These are phyloP conservation scores for Casaregolazyma lundiana DNA, from an alignment of 1,139 yeast species.

Conservation along the genomic window DNA sequence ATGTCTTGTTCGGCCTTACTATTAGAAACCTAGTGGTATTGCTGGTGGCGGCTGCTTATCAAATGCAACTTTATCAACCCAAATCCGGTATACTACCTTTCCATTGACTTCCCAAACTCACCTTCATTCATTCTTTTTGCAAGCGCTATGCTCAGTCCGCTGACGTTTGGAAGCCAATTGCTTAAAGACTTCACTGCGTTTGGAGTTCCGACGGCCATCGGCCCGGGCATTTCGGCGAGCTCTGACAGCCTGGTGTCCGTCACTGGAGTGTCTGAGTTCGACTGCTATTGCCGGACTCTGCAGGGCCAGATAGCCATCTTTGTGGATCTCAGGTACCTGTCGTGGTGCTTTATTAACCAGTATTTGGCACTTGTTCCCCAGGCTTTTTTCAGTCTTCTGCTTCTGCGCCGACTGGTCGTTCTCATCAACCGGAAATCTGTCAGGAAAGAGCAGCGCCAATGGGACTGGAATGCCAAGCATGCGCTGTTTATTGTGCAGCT, in stretches of 20 bases:
- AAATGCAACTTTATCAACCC: too few relatives aligned
- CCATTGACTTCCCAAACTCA: neutral
- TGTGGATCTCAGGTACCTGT: slow-evolving; percentile 8
- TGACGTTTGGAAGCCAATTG: neutral
- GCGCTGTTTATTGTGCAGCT: neutral
- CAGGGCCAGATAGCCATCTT: neutral
- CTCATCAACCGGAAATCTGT: neutral
- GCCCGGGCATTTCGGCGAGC: neutral
- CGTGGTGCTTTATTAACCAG: slow-evolving; percentile 14
- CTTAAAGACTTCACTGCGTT: neutral
- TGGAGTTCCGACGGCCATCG: neutral
- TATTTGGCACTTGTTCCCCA: slow-evolving; percentile 14
- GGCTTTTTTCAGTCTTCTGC: neutral
- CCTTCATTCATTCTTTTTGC: neutral
- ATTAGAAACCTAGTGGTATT: too few relatives aligned
- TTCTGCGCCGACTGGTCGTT: neutral
- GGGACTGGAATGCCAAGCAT: slow-evolving; percentile 13
- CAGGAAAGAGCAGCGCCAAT: slow-evolving; percentile 9
- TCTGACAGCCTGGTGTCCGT: neutral
- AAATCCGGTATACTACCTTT: neutral
- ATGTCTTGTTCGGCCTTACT: too few relatives aligned
- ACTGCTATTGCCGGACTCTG: neutral
- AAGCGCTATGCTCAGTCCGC: neutral
- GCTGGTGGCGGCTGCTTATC: too few relatives aligned
- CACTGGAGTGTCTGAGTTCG: neutral